These are phyloP conservation scores for Flaveria bidentis DNA, from an alignment of 129 eudicot species.

Conservation along the genomic window DNA sequence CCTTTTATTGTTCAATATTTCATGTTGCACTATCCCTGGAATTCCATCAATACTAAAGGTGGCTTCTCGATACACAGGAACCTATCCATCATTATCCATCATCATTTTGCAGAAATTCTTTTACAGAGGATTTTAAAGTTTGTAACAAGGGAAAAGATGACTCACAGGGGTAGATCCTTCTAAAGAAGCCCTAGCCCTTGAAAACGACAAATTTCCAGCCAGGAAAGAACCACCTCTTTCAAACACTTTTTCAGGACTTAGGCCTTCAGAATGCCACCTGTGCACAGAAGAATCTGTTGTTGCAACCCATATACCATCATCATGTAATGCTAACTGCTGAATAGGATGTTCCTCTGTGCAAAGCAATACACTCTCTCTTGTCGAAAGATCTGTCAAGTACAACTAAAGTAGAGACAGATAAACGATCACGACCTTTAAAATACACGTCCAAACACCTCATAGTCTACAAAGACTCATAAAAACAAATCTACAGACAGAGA, in stretches of 20 bases:
- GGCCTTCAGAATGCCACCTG: conserved; percentile 92
- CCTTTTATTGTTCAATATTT: conserved; percentile 85
- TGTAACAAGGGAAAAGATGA: conserved; percentile 22
- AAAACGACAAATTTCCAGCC: conserved; percentile 95
- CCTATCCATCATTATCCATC: conserved; percentile 41
- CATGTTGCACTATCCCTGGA: conserved; percentile 90
- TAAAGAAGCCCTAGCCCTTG: conserved; percentile 88
- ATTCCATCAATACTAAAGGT: conserved; percentile 67
- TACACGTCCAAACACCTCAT: conserved; percentile 6
- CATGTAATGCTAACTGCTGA: conserved; percentile 73
- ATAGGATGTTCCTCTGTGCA: conserved; percentile 86
- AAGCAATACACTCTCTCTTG: conserved; percentile 90
- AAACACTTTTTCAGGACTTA: conserved; percentile 67
- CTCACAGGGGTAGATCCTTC: conserved; percentile 98
- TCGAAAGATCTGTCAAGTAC: conserved; percentile 83
- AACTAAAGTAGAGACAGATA: conserved; percentile 48
- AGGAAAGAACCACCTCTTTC: conserved; percentile 85
- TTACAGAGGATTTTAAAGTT: neutral
- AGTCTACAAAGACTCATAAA: neutral
- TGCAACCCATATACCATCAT: conserved; percentile 85
- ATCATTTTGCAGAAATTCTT: neutral
- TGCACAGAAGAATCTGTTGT: conserved; percentile 86
- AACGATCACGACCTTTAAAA: conserved; percentile 13
- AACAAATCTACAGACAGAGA: neutral
- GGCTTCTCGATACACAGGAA: conserved; percentile 73